These are phyloP conservation scores for Solanum virginianum DNA, from an alignment of 257 asterid species.

Conservation along the genomic window DNA sequence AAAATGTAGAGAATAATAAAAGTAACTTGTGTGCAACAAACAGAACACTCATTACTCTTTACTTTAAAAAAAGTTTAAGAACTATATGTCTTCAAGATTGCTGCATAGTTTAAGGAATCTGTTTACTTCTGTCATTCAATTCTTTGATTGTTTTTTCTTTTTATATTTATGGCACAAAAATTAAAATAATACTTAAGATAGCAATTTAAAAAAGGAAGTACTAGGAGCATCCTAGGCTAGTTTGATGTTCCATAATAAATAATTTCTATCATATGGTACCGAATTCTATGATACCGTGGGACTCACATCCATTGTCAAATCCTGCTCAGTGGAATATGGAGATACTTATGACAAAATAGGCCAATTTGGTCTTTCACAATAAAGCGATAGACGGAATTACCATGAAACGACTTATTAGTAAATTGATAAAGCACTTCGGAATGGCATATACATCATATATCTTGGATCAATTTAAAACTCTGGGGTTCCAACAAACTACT, in stretches of 20 bases:
- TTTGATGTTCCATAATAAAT: neutral
- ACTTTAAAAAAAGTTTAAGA: neutral
- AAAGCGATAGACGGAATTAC: too few relatives aligned
- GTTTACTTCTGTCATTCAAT: neutral
- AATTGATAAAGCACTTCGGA: too few relatives aligned
- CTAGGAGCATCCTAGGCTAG: slow-evolving; percentile 1
- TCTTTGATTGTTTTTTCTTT: neutral
- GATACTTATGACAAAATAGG: too few relatives aligned
- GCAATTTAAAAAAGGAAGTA: neutral
- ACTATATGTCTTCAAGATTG: neutral
- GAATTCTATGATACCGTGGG: too few relatives aligned
- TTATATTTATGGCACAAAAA: neutral
- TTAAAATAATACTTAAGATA: neutral
- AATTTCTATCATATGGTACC: too few relatives aligned
- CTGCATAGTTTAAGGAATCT: neutral
- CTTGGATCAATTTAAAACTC: too few relatives aligned
- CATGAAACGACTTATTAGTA: too few relatives aligned
- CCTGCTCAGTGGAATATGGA: too few relatives aligned
- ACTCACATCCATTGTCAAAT: too few relatives aligned
- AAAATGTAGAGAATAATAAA: neutral
- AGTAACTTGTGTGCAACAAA: neutral
- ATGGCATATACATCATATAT: too few relatives aligned
- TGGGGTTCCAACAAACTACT: too few relatives aligned
- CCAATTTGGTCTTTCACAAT: too few relatives aligned
- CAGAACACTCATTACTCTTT: neutral